Evolutionary conservation across 306 rosid genomes (phyloP).

Genomic region (Quillaja saponaria): DNA sequence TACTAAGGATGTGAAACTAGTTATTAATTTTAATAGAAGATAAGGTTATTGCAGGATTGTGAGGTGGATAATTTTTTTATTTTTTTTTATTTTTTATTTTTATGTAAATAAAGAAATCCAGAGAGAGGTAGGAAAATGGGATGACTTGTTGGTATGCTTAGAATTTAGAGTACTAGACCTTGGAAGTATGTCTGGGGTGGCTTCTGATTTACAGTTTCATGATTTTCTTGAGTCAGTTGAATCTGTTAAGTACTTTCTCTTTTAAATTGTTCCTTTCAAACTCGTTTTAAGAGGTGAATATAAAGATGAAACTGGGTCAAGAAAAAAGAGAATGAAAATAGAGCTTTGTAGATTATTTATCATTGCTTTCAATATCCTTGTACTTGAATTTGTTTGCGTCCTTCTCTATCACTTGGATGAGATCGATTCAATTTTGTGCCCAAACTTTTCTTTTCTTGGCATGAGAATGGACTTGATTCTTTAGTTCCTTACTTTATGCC

Average conservation of each 20-base stretch:
- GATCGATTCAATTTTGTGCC: too few relatives aligned
- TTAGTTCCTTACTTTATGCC: slow-evolving; percentile 7
- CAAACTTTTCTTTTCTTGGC: too few relatives aligned
- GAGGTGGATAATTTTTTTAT: too few relatives aligned
- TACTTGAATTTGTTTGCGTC: background rate
- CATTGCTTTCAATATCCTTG: background rate
- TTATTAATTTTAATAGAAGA: too few relatives aligned
- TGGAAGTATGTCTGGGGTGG: background rate
- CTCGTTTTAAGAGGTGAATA: background rate
- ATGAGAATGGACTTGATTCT: background rate
- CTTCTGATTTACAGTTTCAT: background rate
- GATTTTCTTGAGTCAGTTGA: too few relatives aligned
- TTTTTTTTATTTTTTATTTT: too few relatives aligned
- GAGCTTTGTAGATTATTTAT: background rate
- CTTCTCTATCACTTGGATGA: too few relatives aligned
- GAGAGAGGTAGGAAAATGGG: too few relatives aligned
- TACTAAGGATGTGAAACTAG: background rate
- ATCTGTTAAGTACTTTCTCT: too few relatives aligned
- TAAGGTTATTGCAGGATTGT: too few relatives aligned
- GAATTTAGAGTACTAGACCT: background rate
- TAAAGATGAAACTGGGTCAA: too few relatives aligned
- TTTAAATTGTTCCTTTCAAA: slow-evolving; percentile 5
- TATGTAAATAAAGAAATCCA: too few relatives aligned
- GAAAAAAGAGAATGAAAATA: background rate
- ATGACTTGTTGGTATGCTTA: slow-evolving; percentile 4